phyloP scores from a whole-genome alignment of 805 yeast species.

The Candida glaebosa region DNA sequence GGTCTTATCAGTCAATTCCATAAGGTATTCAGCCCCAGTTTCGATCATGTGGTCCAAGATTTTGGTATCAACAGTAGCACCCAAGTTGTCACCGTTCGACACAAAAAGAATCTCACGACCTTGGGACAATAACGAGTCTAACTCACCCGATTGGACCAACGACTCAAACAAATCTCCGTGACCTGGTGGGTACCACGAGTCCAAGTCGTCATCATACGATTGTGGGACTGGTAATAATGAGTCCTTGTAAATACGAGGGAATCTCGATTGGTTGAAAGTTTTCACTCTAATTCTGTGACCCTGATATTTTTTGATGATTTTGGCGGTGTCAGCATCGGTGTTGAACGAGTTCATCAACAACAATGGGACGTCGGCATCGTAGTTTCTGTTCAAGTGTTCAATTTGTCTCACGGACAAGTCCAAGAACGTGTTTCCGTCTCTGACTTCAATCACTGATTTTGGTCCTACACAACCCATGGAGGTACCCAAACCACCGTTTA shows the following conservation, averaged over 20 bases:
- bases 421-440: constrained; percentile 96
- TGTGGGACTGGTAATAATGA: constrained; percentile 95
- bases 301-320: constrained; percentile 92
- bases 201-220: constrained; percentile 64
- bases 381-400: constrained; percentile 86
- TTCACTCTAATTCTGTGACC: constrained; percentile 93
- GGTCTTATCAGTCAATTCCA: constrained; percentile 98
- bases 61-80: constrained; percentile 94
- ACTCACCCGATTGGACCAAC: constrained; percentile 83
- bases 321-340: constrained; percentile 93
- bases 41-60: constrained; percentile 91
- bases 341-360: constrained; percentile 98
- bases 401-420: constrained; percentile 96
- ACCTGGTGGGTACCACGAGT: constrained; percentile 99
- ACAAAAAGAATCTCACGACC: constrained; percentile 95
- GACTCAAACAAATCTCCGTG: constrained; percentile 97
- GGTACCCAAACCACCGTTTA: constrained; percentile 98
- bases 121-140: constrained; percentile 82
- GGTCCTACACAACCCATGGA: constrained; percentile 99
- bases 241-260: constrained; percentile 93
- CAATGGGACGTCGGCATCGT: constrained; percentile 91
- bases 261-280: constrained; percentile 97
- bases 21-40: constrained; percentile 87
- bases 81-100: constrained; percentile 97
- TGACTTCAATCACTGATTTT: constrained; percentile 94